These are phyloP conservation scores for Dendrobium officinale DNA, from an alignment of 106 monocot species.

Conservation along the genomic window DNA sequence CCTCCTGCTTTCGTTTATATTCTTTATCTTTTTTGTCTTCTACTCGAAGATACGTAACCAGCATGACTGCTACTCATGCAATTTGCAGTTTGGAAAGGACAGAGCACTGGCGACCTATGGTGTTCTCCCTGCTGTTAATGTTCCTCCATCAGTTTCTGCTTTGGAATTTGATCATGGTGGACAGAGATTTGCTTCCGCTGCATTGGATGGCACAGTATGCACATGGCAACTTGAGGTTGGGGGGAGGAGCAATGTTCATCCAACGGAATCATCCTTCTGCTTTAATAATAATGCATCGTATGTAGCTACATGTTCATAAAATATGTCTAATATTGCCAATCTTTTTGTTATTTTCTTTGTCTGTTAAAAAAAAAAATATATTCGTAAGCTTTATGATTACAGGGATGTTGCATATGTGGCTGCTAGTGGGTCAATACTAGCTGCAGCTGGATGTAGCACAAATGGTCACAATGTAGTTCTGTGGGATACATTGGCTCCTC, in stretches of 20 bases:
- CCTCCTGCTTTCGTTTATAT: not conserved
- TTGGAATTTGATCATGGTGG: conserved; percentile 81
- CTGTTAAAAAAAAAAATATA: not conserved
- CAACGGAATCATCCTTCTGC: conserved; percentile 72
- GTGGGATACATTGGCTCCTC: conserved; percentile 92
- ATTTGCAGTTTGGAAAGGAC: conserved; percentile 85
- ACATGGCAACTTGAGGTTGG: conserved; percentile 97
- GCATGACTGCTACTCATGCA: not conserved
- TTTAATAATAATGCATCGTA: conserved; percentile 90
- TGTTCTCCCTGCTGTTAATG: conserved; percentile 73
- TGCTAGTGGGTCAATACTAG: conserved; percentile 84
- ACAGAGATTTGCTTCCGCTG: conserved; percentile 86
- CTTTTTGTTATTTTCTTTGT: conserved; percentile 3
- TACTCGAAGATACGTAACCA: not conserved
- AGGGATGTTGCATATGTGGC: conserved; percentile 77
- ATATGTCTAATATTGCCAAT: not conserved
- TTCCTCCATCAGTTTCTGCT: conserved; percentile 67
- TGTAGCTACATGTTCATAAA: conserved; percentile 12
- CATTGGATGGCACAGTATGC: conserved; percentile 50
- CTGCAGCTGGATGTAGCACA: conserved; percentile 76
- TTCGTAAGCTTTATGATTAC: conserved; percentile 12
- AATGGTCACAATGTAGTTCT: conserved; percentile 75
- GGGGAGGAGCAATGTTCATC: conserved; percentile 76
- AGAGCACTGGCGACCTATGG: conserved; percentile 88
- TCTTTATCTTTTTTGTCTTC: not conserved